Evolutionary conservation across 1,284 basidiomycete genomes (phyloP).

Genomic region (Malassezia cuniculi): DNA sequence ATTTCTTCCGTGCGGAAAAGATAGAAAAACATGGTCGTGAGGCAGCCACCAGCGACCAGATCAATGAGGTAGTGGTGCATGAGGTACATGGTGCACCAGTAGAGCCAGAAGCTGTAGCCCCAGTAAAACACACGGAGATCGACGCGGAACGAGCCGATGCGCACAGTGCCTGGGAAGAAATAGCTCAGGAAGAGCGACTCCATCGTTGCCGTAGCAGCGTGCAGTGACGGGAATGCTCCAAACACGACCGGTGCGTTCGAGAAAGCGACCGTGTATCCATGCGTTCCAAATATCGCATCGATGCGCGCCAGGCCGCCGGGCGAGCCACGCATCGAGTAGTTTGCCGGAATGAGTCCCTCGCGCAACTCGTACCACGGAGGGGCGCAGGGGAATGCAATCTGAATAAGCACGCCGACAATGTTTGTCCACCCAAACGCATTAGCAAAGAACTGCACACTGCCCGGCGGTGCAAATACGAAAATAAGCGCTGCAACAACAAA

Average conservation of each 20-base stretch:
- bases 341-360: constrained; percentile 84
- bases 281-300: constrained; percentile 68
- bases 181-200: constrained; percentile 86
- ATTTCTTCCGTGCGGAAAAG: constrained; percentile 40
- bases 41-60: constrained; percentile 79
- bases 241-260: constrained; percentile 83
- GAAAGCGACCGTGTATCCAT: constrained; percentile 72
- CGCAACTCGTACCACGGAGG: constrained; percentile 95
- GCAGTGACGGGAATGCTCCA: constrained; percentile 88
- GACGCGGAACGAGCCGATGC: constrained; percentile 21
- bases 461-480: constrained; percentile 66
- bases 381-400: constrained; percentile 81
- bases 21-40: constrained; percentile 78
- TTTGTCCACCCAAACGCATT: constrained; percentile 88
- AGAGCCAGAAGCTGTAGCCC: constrained; percentile 74
- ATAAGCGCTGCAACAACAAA: constrained; percentile 53
- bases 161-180: constrained; percentile 61
- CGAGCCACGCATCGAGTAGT: constrained; percentile 76
- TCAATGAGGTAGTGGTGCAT: constrained; percentile 77
- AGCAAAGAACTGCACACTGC: constrained; percentile 71
- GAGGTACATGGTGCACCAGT: constrained; percentile 82
- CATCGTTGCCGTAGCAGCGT: constrained; percentile 78
- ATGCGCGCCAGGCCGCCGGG: constrained; percentile 85
- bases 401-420: constrained; percentile 71
- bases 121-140: constrained; percentile 55